These are phyloP conservation scores for Plasmodium blacklocki DNA, from an alignment of 169 alveolate species.

Conservation along the genomic window DNA sequence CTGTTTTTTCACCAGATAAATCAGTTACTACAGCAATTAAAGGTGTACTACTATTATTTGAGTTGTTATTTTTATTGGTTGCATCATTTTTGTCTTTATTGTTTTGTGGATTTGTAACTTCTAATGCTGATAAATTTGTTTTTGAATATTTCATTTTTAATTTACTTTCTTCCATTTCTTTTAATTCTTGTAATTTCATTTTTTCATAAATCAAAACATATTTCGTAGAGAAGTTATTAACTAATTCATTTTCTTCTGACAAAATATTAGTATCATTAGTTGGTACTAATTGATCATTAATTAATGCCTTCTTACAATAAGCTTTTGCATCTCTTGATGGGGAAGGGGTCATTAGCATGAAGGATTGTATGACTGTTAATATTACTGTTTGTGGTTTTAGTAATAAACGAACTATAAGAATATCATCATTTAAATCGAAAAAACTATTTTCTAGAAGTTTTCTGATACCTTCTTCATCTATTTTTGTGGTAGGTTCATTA, in stretches of 20 bases:
- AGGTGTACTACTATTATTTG: slow-evolving; percentile 19
- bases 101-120: slow-evolving; percentile 38
- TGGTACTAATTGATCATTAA: slow-evolving; percentile 45
- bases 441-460: slow-evolving; percentile 52
- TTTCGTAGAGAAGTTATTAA: slow-evolving; percentile 38
- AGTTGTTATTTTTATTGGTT: neutral
- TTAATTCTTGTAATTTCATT: slow-evolving; percentile 47
- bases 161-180: slow-evolving; percentile 42
- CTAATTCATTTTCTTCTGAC: slow-evolving; percentile 59
- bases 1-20: slow-evolving; percentile 23
- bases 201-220: slow-evolving; percentile 51
- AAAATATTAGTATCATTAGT: neutral
- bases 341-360: slow-evolving; percentile 67
- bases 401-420: slow-evolving; percentile 54
- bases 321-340: slow-evolving; percentile 57
- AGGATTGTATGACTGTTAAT: slow-evolving; percentile 43
- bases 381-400: slow-evolving; percentile 70
- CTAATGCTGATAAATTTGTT: slow-evolving; percentile 25
- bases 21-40: slow-evolving; percentile 49
- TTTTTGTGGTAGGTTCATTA: slow-evolving; percentile 59
- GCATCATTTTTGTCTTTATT: neutral
- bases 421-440: slow-evolving; percentile 49
- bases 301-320: slow-evolving; percentile 47
- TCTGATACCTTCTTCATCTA: slow-evolving; percentile 58
- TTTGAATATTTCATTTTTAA: slow-evolving; percentile 25